Conservation (phyloP, 116 monocot genomes). For the Papilionanthe hybrid region DNA sequence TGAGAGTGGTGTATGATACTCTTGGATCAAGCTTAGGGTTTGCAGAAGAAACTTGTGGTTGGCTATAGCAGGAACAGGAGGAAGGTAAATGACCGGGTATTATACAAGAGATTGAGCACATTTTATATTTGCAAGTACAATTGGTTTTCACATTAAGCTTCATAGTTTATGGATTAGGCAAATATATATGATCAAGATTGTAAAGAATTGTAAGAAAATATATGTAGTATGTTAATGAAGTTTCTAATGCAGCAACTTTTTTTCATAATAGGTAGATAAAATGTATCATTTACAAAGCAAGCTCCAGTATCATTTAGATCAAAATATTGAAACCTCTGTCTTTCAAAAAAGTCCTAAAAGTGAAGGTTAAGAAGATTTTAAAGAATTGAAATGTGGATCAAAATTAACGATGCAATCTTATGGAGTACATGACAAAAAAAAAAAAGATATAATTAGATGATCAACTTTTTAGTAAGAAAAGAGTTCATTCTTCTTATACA, state of each 20-base stretch:
- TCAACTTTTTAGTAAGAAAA: too few relatives aligned
- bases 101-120: not conserved
- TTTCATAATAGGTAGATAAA: not conserved
- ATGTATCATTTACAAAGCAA: too few relatives aligned
- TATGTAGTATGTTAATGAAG: not conserved
- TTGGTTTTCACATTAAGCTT: not conserved
- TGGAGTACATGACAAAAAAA: too few relatives aligned
- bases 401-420: too few relatives aligned
- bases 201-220: not conserved
- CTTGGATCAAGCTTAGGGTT: conserved; percentile 44
- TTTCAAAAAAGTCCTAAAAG: too few relatives aligned
- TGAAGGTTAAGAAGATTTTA: too few relatives aligned
- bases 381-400: too few relatives aligned
- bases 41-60: conserved; percentile 42
- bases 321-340: too few relatives aligned
- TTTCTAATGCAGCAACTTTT: not conserved
- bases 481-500: too few relatives aligned
- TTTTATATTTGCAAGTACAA: not conserved
- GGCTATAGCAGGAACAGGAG: not conserved
- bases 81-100: not conserved
- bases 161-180: conserved; percentile 5
- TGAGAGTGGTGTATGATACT: conserved; percentile 65
- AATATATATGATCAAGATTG: not conserved
- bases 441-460: too few relatives aligned
- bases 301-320: too few relatives aligned